These are phyloP conservation scores for Phytopythium helicoides DNA, from an alignment of 352 stramenopile genomes.

Conservation along the genomic window DNA sequence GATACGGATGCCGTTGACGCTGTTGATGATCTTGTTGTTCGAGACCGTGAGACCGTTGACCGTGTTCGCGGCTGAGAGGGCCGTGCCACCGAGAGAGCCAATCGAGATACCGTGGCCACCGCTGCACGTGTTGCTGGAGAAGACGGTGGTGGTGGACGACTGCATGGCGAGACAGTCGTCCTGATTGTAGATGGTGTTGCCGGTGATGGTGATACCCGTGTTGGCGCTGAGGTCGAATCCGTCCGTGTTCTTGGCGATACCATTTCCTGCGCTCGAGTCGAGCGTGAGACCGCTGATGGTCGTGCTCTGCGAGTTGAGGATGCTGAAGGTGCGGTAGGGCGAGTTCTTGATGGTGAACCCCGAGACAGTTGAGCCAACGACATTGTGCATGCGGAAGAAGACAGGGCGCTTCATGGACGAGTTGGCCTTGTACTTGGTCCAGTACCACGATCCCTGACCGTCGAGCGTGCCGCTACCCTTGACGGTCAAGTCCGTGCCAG, in stretches of 20 bases:
- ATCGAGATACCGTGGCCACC: slow-evolving; percentile 22
- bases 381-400: slow-evolving; percentile 21
- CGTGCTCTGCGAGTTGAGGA: slow-evolving; percentile 22
- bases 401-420: slow-evolving; percentile 21
- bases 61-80: no score
- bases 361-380: slow-evolving; percentile 19
- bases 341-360: slow-evolving; percentile 45
- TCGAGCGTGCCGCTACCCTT: slow-evolving; percentile 19
- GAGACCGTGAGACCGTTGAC: no score
- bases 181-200: no score
- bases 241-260: no score
- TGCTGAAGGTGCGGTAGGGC: slow-evolving; percentile 38
- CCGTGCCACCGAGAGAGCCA: no score
- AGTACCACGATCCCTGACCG: slow-evolving; percentile 21
- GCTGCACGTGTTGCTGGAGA: slow-evolving; percentile 18
- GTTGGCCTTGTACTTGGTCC: slow-evolving; percentile 10
- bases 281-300: slow-evolving; percentile 17
- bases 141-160: no score
- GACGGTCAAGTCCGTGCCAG: slow-evolving; percentile 18
- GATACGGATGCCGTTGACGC: no score
- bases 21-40: no score
- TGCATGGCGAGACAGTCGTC: no score
- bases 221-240: no score
- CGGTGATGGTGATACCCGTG: no score
- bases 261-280: no score